Conservation (phyloP, 768 basidiomycete species). For the Gymnopilus dilepis region DNA sequence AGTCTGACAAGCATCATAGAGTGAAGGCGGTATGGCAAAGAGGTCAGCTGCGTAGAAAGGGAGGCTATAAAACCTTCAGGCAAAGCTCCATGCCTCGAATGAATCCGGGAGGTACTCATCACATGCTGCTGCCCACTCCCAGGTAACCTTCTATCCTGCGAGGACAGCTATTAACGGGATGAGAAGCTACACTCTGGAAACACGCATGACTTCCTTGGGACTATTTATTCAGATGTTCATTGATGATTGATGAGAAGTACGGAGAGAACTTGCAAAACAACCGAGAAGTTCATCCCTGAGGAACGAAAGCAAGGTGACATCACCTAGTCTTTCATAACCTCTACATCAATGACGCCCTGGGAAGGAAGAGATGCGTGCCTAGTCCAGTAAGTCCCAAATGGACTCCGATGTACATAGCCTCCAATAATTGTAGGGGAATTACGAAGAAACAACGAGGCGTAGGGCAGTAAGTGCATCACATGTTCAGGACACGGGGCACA, state of each 20-base stretch:
- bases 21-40: background rate
- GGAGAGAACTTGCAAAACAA: background rate
- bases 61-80: constrained; percentile 12
- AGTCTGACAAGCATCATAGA: constrained; percentile 3
- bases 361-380: background rate
- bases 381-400: constrained; percentile 3
- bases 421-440: background rate
- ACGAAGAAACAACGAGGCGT: constrained; percentile 8
- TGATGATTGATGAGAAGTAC: background rate
- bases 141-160: background rate
- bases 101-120: constrained; percentile 1
- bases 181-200: background rate
- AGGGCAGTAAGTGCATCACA: constrained; percentile 4
- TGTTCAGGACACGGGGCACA: background rate
- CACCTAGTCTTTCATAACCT: background rate
- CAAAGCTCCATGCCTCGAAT: constrained; percentile 1
- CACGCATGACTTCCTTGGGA: background rate
- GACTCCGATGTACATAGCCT: background rate
- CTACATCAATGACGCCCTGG: background rate
- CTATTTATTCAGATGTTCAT: background rate
- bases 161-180: constrained; percentile 1
- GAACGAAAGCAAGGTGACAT: constrained; percentile 2
- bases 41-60: constrained; percentile 5
- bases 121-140: background rate
- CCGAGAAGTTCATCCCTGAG: background rate